Percentiles rank a stretch among this genome's conserved stretches.
phyloP scores from a whole-genome alignment of 2,329 filamentous ascomycete species.

The Triangularia verruculosa region DNA sequence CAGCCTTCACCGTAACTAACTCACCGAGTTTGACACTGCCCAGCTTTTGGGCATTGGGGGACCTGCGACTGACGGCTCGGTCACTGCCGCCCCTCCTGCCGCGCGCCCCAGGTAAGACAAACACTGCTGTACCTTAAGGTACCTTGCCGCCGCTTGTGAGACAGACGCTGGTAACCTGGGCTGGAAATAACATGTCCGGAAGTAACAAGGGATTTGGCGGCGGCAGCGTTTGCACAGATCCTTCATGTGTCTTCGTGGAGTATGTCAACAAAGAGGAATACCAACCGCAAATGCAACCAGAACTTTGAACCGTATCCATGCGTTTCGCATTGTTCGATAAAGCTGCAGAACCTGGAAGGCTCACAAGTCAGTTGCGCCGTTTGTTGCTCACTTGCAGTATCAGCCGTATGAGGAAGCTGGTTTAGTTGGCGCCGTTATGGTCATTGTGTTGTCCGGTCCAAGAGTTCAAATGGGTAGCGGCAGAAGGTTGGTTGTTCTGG shows the following conservation, averaged over 20 bases:
- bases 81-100: not conserved
- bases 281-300: too few relatives aligned
- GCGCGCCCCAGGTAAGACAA: not conserved
- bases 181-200: not conserved
- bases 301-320: too few relatives aligned
- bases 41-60: not conserved
- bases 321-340: not conserved
- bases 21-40: not conserved
- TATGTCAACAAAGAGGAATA: not conserved
- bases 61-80: not conserved
- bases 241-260: not conserved
- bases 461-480: not conserved
- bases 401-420: not conserved
- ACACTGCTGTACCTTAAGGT: not conserved
- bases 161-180: not conserved
- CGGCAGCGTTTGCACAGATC: not conserved
- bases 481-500: not conserved
- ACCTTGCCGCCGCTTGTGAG: not conserved
- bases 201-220: not conserved
- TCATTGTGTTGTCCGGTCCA: not conserved
- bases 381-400: not conserved
- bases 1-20: not conserved
- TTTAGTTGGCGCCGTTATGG: not conserved
- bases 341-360: not conserved
- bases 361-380: not conserved